A percentile compares a stretch with the other conserved stretches of the same genome.
These are phyloP conservation scores for Fusarium palustre DNA, from an alignment of 2,329 filamentous ascomycete genomes.

Conservation along the genomic window DNA sequence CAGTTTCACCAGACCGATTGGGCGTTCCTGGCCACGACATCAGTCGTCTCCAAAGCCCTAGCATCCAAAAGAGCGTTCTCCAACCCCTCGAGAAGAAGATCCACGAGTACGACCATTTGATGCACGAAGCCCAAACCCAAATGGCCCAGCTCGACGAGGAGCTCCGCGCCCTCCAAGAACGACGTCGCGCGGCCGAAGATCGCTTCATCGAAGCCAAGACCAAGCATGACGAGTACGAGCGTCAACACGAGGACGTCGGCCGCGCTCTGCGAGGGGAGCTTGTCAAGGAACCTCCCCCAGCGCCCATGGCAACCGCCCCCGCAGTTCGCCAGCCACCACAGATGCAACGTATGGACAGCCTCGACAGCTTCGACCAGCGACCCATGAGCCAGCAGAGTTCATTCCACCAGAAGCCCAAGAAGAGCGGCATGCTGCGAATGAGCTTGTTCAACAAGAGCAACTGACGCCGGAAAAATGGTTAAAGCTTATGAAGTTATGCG, in stretches of 20 bases:
- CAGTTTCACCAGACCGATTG: slow-evolving; percentile 31
- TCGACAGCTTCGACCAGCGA: slow-evolving; percentile 42
- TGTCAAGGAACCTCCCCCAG: slow-evolving; percentile 13
- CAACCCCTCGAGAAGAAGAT: slow-evolving; percentile 60
- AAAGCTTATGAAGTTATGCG: slow-evolving; percentile 34
- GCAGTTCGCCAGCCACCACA: slow-evolving; percentile 15
- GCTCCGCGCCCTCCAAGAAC: slow-evolving; percentile 56
- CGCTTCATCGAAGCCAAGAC: slow-evolving; percentile 57
- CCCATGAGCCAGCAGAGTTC: slow-evolving; percentile 41
- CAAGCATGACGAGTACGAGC: slow-evolving; percentile 59
- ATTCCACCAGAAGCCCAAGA: slow-evolving; percentile 36
- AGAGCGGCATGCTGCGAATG: slow-evolving; percentile 39
- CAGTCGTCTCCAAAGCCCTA: slow-evolving; percentile 59
- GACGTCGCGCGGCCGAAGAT: slow-evolving; percentile 55
- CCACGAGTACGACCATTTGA: slow-evolving; percentile 57
- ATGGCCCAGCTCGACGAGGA: slow-evolving; percentile 59
- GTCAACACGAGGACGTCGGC: slow-evolving; percentile 57
- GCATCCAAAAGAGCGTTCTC: slow-evolving; percentile 57
- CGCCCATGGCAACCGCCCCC: not conserved
- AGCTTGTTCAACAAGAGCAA: slow-evolving; percentile 39
- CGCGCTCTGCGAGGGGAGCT: slow-evolving; percentile 57
- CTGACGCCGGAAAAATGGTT: slow-evolving; percentile 6
- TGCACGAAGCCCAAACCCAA: slow-evolving; percentile 56
- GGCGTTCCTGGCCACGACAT: slow-evolving; percentile 46
- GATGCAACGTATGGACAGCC: slow-evolving; percentile 40